Evolutionary conservation across 805 yeast species (phyloP).

Genomic region (Diddensiella santjacobensis): DNA sequence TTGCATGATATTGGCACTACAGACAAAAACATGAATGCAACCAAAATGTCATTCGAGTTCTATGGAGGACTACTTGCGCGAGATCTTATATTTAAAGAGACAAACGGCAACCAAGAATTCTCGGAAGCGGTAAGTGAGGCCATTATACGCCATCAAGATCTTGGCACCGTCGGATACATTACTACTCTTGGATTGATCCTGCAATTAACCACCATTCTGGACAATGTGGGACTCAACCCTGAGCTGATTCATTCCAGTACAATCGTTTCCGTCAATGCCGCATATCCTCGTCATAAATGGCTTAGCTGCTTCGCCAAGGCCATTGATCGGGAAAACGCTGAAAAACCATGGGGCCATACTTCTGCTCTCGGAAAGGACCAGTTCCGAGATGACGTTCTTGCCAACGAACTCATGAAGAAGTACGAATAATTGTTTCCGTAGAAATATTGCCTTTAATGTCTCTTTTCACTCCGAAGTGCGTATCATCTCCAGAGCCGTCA

Average conservation of each 20-base stretch:
- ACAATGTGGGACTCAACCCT: slow-evolving; percentile 17
- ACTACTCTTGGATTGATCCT: slow-evolving; percentile 22
- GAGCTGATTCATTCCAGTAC: slow-evolving; percentile 19
- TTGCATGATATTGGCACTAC: slow-evolving; percentile 27
- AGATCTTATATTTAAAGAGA: slow-evolving; percentile 14
- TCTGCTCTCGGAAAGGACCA: slow-evolving; percentile 17
- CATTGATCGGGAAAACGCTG: slow-evolving; percentile 18
- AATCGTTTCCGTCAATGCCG: slow-evolving; percentile 17
- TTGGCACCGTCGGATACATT: slow-evolving; percentile 21
- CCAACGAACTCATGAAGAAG: slow-evolving; percentile 8
- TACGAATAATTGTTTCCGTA: background rate
- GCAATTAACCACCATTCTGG: slow-evolving; percentile 22
- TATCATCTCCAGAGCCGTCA: background rate
- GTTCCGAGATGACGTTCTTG: slow-evolving; percentile 11
- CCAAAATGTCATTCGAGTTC: slow-evolving; percentile 25
- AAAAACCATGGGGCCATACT: slow-evolving; percentile 27
- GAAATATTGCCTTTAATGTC: background rate
- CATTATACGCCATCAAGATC: slow-evolving; percentile 24
- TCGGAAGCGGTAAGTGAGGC: slow-evolving; percentile 26
- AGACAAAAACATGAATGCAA: slow-evolving; percentile 17
- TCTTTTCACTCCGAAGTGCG: background rate
- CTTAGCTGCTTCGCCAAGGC: slow-evolving; percentile 21
- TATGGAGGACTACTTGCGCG: slow-evolving; percentile 25
- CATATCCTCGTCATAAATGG: slow-evolving; percentile 22
- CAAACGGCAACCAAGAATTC: slow-evolving; percentile 17